Evolutionary conservation across 768 basidiomycete genomes (phyloP), one percentile per base, ranked within the genome.

Genomic region (Mycena rosella): DNA sequence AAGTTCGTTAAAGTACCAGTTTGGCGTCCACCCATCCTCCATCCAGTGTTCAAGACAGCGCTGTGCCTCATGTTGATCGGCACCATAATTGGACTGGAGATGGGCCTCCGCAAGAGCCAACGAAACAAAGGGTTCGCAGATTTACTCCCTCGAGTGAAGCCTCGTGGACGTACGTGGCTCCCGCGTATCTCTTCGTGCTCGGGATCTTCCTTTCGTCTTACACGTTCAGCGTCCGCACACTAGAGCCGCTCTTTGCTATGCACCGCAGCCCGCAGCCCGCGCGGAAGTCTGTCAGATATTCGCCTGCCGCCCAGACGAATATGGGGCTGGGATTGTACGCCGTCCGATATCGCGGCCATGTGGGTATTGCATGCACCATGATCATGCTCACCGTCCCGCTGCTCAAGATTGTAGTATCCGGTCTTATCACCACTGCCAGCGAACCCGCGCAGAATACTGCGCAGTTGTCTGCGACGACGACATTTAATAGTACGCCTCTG

Each of bases 151-250:
- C 24, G 2, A 24, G 34, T 15, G 34, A 61, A 20, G 32, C 18
- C 18, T 56, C n/a, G 34, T 67, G 60, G 66, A 61, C 66, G 26
- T 63, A 67, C 54, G 18, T 57, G 5, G 34, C 65, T 17, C 60
- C 66, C 11, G 60, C 45, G 7, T 67, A 36, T 55, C 60, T 67
- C 22, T 67, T 67, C 11, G 7, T 67, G 7, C 60, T 67, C 5
- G 66, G 60, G 11, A 24, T 67, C 1, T 26, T 67, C 6, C 18
- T 63, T 8, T 47, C 52, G 14, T 61, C 66, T 14, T 63, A 63
- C 60, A 56, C 60, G 22, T 67, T 62, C 59, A 61, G 42, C 32
- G 32, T 67, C 22, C 10, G 34, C 42, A 45, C 65, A 7, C 32
- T 67, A 1, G 59, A 67, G 34, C 59, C 65, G 3, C 48, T 32